Conservation (phyloP, 2,329 filamentous ascomycete species). For the Verticillium tricorpus region DNA sequence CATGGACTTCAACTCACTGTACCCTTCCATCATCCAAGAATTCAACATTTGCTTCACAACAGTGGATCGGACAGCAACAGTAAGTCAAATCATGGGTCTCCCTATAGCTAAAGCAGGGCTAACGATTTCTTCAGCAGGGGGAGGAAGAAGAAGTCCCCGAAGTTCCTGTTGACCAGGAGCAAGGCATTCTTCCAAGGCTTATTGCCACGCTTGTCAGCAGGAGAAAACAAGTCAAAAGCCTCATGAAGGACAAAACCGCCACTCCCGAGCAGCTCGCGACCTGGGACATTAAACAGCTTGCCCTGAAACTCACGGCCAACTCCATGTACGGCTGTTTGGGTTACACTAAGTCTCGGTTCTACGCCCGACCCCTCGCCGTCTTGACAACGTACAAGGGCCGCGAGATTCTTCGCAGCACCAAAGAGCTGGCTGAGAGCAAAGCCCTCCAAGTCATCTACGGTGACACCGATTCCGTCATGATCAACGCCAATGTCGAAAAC, state of each 20-base stretch:
- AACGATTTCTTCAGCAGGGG: constrained; percentile 37
- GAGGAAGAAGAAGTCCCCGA: constrained; percentile 88
- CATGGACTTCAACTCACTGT: constrained; percentile 99
- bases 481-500: constrained; percentile 96
- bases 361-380: constrained; percentile 89
- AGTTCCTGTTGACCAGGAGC: constrained; percentile 70
- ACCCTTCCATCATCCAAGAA: constrained; percentile 98
- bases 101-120: constrained; percentile 14
- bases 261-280: constrained; percentile 83
- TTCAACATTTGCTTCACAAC: constrained; percentile 99
- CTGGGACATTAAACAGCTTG: constrained; percentile 98
- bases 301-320: constrained; percentile 94
- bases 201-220: constrained; percentile 89
- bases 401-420: constrained; percentile 94
- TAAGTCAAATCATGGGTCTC: constrained; percentile 36
- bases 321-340: constrained; percentile 99
- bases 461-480: constrained; percentile 99
- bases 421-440: constrained; percentile 88
- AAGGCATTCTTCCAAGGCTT: constrained; percentile 82
- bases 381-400: constrained; percentile 96
- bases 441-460: constrained; percentile 95
- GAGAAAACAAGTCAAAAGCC: constrained; percentile 84
- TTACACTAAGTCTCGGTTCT: constrained; percentile 95
- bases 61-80: constrained; percentile 70
- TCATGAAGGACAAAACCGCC: constrained; percentile 93